Evolutionary conservation across 1,284 basidiomycete species (phyloP), one percentile per base, ranked within the genome.

Genomic region (Fomitopsis betulina): DNA sequence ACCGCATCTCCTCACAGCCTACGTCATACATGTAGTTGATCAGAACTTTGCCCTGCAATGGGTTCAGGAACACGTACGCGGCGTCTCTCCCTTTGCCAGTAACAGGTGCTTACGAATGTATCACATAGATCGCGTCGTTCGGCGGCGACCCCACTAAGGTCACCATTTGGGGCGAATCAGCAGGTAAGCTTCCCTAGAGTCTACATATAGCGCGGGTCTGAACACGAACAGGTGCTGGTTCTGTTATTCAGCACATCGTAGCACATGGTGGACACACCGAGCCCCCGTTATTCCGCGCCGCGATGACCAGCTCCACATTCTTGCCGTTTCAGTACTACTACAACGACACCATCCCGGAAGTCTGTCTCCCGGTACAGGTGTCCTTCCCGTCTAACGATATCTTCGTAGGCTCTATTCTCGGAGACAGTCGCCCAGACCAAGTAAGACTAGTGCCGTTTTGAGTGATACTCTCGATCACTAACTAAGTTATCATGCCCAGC

Each of bases 251-350:
- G n/a, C 49, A 51, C 19, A 37, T 51, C 19, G 12, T 51, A 35
- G 49, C 49, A 21, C 30, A 51, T 19, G 49, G 49, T 8, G 49
- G 49, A 9, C 32, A 51, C 17, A 51, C 49, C 9, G 32, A 33
- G 32, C 49, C 49, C 13, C 49, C 49, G 7, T 32, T 51, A 10
- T 51, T 51, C 32, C 49, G 49, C 9, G 49, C 49, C 2, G 49
- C 49, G 2, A 21, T 51, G 32, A 51, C 49, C 1, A 51, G 49
- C 49, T 51, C 49, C n/a, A 51, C 49, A 8, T 51, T 35, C 33
- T 35, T 51, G 49, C 49, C 49, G 9, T 51, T 23, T 32, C 49
- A 51, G 49, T 51, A 51, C 32, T 51, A 51, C 33, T 51, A 51
- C n/a, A 51, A 51, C 49, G 49, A 51, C 32, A 51, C 32, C 17